Percentiles rank a stretch among this genome's conserved stretches.
Evolutionary conservation across 345 rosid species (phyloP).

Genomic region (Boechera retrofracta): DNA sequence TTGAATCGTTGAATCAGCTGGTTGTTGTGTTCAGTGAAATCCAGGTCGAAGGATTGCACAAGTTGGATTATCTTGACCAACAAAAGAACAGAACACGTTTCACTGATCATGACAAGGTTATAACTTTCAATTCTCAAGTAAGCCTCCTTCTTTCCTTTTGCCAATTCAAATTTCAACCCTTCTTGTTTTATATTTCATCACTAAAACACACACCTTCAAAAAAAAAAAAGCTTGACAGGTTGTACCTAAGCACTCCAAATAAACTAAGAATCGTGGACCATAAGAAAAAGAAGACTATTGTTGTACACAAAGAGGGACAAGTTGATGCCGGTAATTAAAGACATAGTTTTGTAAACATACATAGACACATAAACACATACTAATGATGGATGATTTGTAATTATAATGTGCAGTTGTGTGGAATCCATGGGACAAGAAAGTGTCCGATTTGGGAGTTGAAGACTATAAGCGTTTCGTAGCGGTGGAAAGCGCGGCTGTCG

Average conservation of each 20-base stretch:
- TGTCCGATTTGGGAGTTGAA: constrained; percentile 82
- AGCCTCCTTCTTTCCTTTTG: constrained; percentile 22
- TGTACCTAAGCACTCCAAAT: constrained; percentile 79
- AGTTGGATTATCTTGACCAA: constrained; percentile 84
- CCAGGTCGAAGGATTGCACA: constrained; percentile 88
- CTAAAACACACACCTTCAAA: neutral
- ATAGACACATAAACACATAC: neutral
- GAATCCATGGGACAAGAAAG: constrained; percentile 97
- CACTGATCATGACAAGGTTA: constrained; percentile 78
- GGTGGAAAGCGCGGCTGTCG: constrained; percentile 83
- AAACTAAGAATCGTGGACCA: constrained; percentile 84
- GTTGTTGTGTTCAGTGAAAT: constrained; percentile 66
- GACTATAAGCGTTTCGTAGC: constrained; percentile 84
- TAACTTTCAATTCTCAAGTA: constrained; percentile 87
- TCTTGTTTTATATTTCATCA: neutral
- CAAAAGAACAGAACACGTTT: constrained; percentile 72
- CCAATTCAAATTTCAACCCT: neutral
- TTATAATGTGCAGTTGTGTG: constrained; percentile 69
- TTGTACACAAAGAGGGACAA: constrained; percentile 93
- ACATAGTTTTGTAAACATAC: neutral
- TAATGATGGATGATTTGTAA: constrained; percentile 20
- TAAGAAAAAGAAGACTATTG: constrained; percentile 88
- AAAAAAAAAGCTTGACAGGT: constrained; percentile 64
- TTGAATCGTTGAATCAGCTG: neutral
- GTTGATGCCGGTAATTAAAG: constrained; percentile 77